phyloP scores from a whole-genome alignment of 768 basidiomycete genomes.

The Phylloporus sp. region DNA sequence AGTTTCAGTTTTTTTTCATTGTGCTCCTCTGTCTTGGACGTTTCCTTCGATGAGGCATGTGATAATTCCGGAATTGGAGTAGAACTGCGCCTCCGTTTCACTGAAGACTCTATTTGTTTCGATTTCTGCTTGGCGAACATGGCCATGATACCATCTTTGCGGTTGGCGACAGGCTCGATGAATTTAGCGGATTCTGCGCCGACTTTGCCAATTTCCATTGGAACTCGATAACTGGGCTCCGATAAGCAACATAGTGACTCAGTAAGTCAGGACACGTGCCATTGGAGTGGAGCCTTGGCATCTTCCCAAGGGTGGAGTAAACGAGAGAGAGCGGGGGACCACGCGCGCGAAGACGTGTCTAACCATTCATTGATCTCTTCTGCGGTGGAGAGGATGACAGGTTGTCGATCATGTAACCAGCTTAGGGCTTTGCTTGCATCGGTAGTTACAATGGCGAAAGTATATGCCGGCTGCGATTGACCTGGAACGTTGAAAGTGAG shows the following conservation, averaged over 20 bases:
- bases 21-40: slow-evolving; percentile 8
- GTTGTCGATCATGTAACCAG: slow-evolving; percentile 92
- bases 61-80: slow-evolving; percentile 8
- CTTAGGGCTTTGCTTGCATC: slow-evolving; percentile 59
- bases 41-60: not conserved
- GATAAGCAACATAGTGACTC: not conserved
- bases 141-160: slow-evolving; percentile 84
- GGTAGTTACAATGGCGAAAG: slow-evolving; percentile 90
- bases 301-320: slow-evolving; percentile 62
- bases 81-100: slow-evolving; percentile 29
- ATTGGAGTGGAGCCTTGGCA: slow-evolving; percentile 51
- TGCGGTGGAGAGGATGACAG: slow-evolving; percentile 67
- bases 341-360: slow-evolving; percentile 63
- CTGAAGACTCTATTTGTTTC: slow-evolving; percentile 11
- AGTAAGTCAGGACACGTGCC: slow-evolving; percentile 41
- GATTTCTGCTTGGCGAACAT: slow-evolving; percentile 69
- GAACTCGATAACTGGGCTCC: slow-evolving; percentile 73
- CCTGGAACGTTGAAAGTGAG: slow-evolving; percentile 35
- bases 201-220: slow-evolving; percentile 87
- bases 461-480: slow-evolving; percentile 57
- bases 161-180: slow-evolving; percentile 70
- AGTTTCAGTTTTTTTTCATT: slow-evolving; percentile 23
- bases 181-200: slow-evolving; percentile 79
- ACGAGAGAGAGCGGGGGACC: slow-evolving; percentile 57
- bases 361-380: slow-evolving; percentile 73